phyloP scores from a whole-genome alignment of 2,329 filamentous ascomycete genomes.

The Aspergillus viridinutans region DNA sequence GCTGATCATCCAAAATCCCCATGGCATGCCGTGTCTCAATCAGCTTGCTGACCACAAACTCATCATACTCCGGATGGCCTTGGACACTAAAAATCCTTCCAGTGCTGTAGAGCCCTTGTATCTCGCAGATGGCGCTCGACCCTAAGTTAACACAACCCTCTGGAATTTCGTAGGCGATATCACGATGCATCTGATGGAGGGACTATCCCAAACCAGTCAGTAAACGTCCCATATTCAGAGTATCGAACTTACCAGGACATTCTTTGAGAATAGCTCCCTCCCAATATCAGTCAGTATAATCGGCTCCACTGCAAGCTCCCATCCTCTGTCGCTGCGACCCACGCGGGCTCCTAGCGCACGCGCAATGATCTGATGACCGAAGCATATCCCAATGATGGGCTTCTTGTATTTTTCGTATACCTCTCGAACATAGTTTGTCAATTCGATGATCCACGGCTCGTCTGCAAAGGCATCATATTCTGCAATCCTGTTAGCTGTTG shows the following conservation, averaged over 20 bases:
- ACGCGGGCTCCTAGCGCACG: constrained; percentile 39
- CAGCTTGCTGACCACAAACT: constrained; percentile 34
- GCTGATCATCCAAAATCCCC: constrained; percentile 19
- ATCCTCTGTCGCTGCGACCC: constrained; percentile 39
- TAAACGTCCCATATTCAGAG: background rate
- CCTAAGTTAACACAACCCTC: constrained; percentile 40
- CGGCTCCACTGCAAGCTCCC: constrained; percentile 45
- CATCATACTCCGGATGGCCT: constrained; percentile 48
- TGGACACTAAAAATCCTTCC: constrained; percentile 42
- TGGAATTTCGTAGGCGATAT: constrained; percentile 42
- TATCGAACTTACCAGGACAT: constrained; percentile 20
- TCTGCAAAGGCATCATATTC: constrained; percentile 42
- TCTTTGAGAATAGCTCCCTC: constrained; percentile 35
- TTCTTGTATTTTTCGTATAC: constrained; percentile 15
- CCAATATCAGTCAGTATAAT: constrained; percentile 40
- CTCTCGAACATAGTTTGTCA: constrained; percentile 40
- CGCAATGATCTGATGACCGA: constrained; percentile 49
- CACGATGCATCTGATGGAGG: constrained; percentile 48
- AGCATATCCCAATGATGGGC: constrained; percentile 46
- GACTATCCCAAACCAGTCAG: constrained; percentile 5
- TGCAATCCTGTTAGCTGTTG: constrained; percentile 3
- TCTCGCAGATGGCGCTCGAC: constrained; percentile 38
- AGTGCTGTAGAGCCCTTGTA: constrained; percentile 44
- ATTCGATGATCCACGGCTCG: constrained; percentile 43
- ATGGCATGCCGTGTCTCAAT: constrained; percentile 17